phyloP scores from a whole-genome alignment of 495 filamentous ascomycete species.

The Aspergillus olivimuriae region DNA sequence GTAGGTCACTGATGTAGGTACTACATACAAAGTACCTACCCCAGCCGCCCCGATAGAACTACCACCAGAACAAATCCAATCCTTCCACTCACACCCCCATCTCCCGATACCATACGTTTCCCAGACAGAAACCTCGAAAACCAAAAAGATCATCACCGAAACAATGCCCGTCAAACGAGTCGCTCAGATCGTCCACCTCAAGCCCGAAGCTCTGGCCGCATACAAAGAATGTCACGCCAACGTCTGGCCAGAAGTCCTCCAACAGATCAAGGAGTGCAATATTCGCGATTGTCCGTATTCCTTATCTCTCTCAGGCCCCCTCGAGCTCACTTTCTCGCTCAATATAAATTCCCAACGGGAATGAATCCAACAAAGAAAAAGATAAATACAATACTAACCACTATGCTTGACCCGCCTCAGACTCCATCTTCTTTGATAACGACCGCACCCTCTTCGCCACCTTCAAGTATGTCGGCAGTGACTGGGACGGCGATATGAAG shows the following conservation, averaged over 20 bases:
- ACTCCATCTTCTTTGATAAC: conserved; percentile 66
- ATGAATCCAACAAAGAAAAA: too few relatives aligned
- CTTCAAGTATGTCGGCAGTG: conserved; percentile 67
- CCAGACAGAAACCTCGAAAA: not conserved
- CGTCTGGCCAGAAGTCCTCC: conserved; percentile 69
- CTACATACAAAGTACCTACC: too few relatives aligned
- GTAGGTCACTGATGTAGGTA: too few relatives aligned
- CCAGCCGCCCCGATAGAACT: not conserved
- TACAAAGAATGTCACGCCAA: conserved; percentile 68
- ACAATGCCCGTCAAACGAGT: conserved; percentile 43
- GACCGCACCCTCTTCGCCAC: conserved; percentile 59
- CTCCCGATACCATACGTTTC: not conserved
- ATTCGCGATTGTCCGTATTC: conserved; percentile 57
- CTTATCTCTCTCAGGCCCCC: not conserved
- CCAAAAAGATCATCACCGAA: not conserved
- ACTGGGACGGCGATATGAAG: conserved; percentile 66
- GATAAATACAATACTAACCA: not conserved
- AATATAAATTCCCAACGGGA: not conserved
- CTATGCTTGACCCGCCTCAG: conserved; percentile 15
- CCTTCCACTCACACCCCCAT: not conserved
- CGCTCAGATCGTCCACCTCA: conserved; percentile 65
- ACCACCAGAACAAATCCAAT: not conserved
- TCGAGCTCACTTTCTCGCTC: not conserved
- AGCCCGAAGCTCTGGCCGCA: conserved; percentile 51
- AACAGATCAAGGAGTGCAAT: conserved; percentile 65